Conservation (phyloP, 129 eudicot species). For the Flaveria brownii region DNA sequence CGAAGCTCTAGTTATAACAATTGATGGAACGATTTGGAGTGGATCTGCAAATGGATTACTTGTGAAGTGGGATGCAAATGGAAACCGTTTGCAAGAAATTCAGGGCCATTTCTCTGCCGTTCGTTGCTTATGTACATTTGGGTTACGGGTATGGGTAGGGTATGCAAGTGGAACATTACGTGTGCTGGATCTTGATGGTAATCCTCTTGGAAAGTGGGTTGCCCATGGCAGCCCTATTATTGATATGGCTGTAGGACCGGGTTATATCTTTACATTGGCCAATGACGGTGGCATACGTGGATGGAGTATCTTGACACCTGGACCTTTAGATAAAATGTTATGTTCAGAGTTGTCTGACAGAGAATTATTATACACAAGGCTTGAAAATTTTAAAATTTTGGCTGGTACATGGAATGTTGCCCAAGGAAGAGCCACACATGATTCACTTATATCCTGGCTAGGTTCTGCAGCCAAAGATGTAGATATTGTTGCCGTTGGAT, state of each 20-base stretch:
- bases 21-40: constrained; percentile 76
- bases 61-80: constrained; percentile 91
- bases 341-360: constrained; percentile 64
- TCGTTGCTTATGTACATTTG: constrained; percentile 65
- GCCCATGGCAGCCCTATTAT: constrained; percentile 79
- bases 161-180: constrained; percentile 73
- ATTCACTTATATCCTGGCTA: constrained; percentile 89
- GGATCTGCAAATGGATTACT: constrained; percentile 80
- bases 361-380: constrained; percentile 70
- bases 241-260: constrained; percentile 70
- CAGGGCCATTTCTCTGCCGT: constrained; percentile 55
- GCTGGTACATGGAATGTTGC: constrained; percentile 98
- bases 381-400: constrained; percentile 72
- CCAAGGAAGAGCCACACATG: constrained; percentile 79
- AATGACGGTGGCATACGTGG: constrained; percentile 94
- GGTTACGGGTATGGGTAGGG: constrained; percentile 86
- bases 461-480: constrained; percentile 82
- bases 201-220: constrained; percentile 81
- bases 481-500: constrained; percentile 79
- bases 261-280: constrained; percentile 77
- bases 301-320: constrained; percentile 86
- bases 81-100: constrained; percentile 73
- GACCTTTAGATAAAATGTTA: constrained; percentile 61
- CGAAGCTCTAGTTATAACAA: constrained; percentile 59
- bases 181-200: constrained; percentile 80